Evolutionary conservation across 2,329 filamentous ascomycete genomes (phyloP).

Genomic region (Neonectria ditissima): DNA sequence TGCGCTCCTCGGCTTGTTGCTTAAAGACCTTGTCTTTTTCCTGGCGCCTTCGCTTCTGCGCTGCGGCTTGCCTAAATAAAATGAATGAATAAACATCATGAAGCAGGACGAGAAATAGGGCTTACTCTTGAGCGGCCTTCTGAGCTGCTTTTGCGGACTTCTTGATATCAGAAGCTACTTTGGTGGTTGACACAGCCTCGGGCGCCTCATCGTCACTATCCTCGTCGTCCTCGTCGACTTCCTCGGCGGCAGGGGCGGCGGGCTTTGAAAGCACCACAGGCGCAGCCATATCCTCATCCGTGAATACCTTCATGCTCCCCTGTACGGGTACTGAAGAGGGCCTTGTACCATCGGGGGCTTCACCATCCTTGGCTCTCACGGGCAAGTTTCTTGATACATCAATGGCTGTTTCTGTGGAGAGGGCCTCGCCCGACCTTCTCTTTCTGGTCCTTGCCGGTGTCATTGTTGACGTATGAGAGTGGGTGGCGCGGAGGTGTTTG

Average conservation of each 20-base stretch:
- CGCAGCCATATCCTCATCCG: constrained; percentile 48
- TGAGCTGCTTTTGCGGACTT: constrained; percentile 60
- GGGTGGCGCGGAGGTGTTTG: neutral
- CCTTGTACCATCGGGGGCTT: constrained; percentile 23
- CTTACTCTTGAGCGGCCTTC: constrained; percentile 65
- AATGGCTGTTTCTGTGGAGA: constrained; percentile 21
- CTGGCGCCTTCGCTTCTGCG: constrained; percentile 66
- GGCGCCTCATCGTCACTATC: constrained; percentile 67
- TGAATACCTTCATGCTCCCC: constrained; percentile 50
- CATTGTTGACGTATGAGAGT: constrained; percentile 34
- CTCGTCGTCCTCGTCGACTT: constrained; percentile 54
- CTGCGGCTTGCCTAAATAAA: constrained; percentile 59
- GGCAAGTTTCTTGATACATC: constrained; percentile 47
- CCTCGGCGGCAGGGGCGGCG: constrained; percentile 34
- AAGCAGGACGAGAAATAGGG: constrained; percentile 11
- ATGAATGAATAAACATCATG: constrained; percentile 23
- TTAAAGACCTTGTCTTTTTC: constrained; percentile 66
- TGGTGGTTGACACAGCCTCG: constrained; percentile 67
- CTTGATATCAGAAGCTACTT: constrained; percentile 60
- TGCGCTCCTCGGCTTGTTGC: constrained; percentile 65
- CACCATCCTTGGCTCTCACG: constrained; percentile 50
- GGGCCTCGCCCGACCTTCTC: constrained; percentile 45
- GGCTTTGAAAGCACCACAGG: constrained; percentile 27
- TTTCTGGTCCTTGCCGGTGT: constrained; percentile 45
- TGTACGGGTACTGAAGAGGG: constrained; percentile 31